phyloP scores from a whole-genome alignment of 805 yeast genomes.

The Blastobotrys terrestris region DNA sequence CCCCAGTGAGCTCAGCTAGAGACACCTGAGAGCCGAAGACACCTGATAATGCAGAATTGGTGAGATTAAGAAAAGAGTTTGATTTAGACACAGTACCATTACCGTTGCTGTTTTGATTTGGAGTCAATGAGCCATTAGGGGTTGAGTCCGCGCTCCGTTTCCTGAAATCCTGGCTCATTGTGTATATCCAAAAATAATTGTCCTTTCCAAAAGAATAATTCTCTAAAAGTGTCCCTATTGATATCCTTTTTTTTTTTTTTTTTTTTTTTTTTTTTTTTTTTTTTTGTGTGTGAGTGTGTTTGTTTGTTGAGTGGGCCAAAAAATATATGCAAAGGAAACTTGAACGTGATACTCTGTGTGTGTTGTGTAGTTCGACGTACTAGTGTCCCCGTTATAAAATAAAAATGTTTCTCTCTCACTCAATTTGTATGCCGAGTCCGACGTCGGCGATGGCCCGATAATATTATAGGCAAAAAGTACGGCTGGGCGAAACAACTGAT shows the following conservation, averaged over 20 bases:
- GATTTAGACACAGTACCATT: slow-evolving; percentile 2
- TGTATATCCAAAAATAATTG: background rate
- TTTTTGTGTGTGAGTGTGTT: no score
- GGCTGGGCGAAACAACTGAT: background rate
- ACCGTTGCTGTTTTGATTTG: background rate
- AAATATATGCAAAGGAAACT: background rate
- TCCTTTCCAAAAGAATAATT: no score
- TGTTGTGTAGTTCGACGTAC: no score
- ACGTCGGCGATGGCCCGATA: background rate
- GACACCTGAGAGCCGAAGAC: slow-evolving; percentile 36
- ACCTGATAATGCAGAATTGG: slow-evolving; percentile 30
- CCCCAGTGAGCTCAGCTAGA: slow-evolving; percentile 33
- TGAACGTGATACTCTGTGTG: background rate
- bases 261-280: no score
- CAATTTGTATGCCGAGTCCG: background rate
- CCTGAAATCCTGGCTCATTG: background rate
- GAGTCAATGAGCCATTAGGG: background rate
- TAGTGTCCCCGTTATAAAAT: no score
- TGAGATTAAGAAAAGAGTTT: slow-evolving; percentile 22
- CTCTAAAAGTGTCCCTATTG: no score
- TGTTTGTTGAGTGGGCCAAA: no score
- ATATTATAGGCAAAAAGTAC: no score
- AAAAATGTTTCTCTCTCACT: no score
- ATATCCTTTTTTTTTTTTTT: no score
- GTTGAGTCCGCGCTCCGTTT: background rate